phyloP scores from a whole-genome alignment of 163 green algal species.

The Picocystis sp. region DNA sequence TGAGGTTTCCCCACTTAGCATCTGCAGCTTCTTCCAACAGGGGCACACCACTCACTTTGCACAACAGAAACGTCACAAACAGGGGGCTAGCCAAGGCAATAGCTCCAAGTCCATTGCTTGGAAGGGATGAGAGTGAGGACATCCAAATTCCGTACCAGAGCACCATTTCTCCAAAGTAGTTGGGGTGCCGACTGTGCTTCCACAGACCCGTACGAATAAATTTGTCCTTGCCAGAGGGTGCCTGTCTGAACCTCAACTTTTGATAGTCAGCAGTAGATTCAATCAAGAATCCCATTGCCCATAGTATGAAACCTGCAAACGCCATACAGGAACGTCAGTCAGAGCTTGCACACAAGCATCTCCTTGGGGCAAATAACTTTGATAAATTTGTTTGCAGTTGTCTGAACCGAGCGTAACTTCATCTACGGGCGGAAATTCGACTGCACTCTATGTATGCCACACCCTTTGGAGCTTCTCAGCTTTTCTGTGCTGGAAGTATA shows the following conservation, averaged over 20 bases:
- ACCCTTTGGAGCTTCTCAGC: neutral
- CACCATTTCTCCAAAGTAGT: constrained; percentile 66
- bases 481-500: too few species aligned
- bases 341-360: too few species aligned
- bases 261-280: constrained; percentile 51
- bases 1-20: constrained; percentile 32
- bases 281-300: constrained; percentile 16
- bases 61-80: constrained; percentile 37
- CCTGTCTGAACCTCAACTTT: constrained; percentile 46
- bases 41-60: constrained; percentile 41
- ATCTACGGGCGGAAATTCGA: too few species aligned
- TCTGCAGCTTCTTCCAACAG: constrained; percentile 20
- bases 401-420: too few species aligned
- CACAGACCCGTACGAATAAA: constrained; percentile 51
- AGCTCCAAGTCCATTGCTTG: constrained; percentile 4
- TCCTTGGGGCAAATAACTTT: too few species aligned
- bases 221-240: constrained; percentile 41
- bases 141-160: constrained; percentile 43
- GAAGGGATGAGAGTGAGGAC: constrained; percentile 1
- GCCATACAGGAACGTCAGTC: too few species aligned
- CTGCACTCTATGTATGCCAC: too few species aligned
- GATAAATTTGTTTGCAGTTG: too few species aligned
- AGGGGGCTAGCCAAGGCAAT: constrained; percentile 26
- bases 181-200: constrained; percentile 32
- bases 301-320: constrained; percentile 20